Evolutionary conservation across 2,329 filamentous ascomycete species (phyloP).

Genomic region (Metarhizium guizhouense): DNA sequence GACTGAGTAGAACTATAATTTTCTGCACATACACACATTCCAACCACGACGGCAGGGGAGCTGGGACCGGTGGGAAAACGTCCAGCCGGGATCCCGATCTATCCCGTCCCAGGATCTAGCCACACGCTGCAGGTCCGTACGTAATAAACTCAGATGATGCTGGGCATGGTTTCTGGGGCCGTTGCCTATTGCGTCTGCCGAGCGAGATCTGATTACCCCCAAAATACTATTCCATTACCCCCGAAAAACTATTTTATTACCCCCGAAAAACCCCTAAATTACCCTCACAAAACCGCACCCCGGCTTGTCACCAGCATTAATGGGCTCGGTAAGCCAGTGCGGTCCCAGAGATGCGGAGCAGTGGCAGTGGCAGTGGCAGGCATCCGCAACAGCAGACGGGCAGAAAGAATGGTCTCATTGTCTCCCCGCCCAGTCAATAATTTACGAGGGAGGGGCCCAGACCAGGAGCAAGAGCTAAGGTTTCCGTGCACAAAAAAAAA

Average conservation of each 20-base stretch:
- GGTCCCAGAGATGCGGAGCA: background rate
- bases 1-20: no score
- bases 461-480: background rate
- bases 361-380: background rate
- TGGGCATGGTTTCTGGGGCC: background rate
- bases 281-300: slow-evolving; percentile 1
- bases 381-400: background rate
- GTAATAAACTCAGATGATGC: slow-evolving; percentile 10
- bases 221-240: slow-evolving; percentile 4
- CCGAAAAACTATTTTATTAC: slow-evolving; percentile 4
- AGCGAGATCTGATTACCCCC: slow-evolving; percentile 10
- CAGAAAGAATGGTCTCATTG: background rate
- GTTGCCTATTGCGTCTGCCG: slow-evolving; percentile 4
- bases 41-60: slow-evolving; percentile 1
- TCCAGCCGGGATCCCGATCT: slow-evolving; percentile 5
- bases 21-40: background rate
- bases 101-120: slow-evolving; percentile 7
- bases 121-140: slow-evolving; percentile 8
- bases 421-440: background rate
- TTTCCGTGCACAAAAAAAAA: background rate
- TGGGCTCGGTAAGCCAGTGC: background rate
- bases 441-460: background rate
- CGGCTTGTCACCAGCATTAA: background rate
- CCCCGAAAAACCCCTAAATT: slow-evolving; percentile 7
- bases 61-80: slow-evolving; percentile 7